These are phyloP conservation scores for Lentinula detonsa DNA, from an alignment of 768 basidiomycete genomes.

Conservation along the genomic window DNA sequence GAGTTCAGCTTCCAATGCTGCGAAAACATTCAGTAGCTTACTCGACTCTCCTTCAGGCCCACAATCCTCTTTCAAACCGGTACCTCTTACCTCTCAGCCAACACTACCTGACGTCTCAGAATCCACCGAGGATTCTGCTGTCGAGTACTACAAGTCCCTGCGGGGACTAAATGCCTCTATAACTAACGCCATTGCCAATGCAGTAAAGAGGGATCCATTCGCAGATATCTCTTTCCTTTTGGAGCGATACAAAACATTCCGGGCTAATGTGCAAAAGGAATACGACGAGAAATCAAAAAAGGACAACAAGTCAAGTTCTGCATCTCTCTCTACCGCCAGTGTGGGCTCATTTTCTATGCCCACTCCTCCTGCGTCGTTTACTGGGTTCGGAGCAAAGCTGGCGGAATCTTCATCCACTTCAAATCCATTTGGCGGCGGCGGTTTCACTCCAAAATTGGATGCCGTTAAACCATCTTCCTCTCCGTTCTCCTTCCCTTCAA, in stretches of 20 bases:
- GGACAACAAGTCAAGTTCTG: not conserved
- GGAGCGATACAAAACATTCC: slow-evolving; percentile 53
- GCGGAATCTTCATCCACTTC: slow-evolving; percentile 13
- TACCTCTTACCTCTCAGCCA: slow-evolving; percentile 10
- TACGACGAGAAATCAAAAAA: slow-evolving; percentile 30
- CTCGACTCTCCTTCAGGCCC: slow-evolving; percentile 17
- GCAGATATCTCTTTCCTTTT: slow-evolving; percentile 50
- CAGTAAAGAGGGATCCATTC: slow-evolving; percentile 66
- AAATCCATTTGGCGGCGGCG: slow-evolving; percentile 12
- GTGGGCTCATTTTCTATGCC: slow-evolving; percentile 12
- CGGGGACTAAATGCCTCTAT: slow-evolving; percentile 71
- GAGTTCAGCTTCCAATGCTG: slow-evolving; percentile 35
- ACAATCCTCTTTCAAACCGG: slow-evolving; percentile 4
- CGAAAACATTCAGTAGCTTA: slow-evolving; percentile 48
- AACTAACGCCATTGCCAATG: slow-evolving; percentile 48
- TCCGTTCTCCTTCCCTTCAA: slow-evolving; percentile 19
- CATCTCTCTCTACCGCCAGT: slow-evolving; percentile 6
- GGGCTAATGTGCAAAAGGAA: slow-evolving; percentile 49
- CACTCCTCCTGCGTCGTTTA: slow-evolving; percentile 31
- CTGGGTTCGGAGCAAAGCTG: slow-evolving; percentile 20
- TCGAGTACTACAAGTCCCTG: slow-evolving; percentile 63
- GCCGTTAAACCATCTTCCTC: not conserved
- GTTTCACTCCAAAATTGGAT: slow-evolving; percentile 14
- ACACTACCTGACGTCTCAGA: slow-evolving; percentile 10
- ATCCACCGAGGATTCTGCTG: slow-evolving; percentile 22